Evolutionary conservation across 192 early-diverging fungal species (phyloP).

Genomic region (Glomus cerebriforme): DNA sequence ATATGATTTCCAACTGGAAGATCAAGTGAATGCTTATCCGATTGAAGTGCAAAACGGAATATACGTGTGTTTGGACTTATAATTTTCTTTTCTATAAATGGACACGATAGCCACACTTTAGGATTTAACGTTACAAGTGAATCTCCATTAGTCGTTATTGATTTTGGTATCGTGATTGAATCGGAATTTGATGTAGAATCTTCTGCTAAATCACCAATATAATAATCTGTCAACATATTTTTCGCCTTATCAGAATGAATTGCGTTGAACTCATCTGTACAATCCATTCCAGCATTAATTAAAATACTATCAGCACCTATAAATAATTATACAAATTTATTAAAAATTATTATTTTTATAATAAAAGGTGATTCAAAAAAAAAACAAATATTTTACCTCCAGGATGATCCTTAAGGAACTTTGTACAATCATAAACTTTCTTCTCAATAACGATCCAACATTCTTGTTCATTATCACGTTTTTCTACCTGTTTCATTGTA

Average conservation of each 20-base stretch:
- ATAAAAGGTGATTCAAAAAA: no score
- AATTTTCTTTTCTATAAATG: constrained; percentile 38
- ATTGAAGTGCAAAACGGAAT: constrained; percentile 57
- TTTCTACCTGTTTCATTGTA: constrained; percentile 64
- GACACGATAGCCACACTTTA: constrained; percentile 44
- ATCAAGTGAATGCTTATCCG: constrained; percentile 54
- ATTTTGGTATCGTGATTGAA: not conserved
- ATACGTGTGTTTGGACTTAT: constrained; percentile 50
- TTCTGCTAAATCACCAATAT: constrained; percentile 63
- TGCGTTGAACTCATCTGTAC: constrained; percentile 88
- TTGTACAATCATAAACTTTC: constrained; percentile 77
- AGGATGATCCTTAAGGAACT: constrained; percentile 81
- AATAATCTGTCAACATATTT: constrained; percentile 68
- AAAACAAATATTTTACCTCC: constrained; percentile 50
- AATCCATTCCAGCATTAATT: constrained; percentile 80
- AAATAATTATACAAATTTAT: not conserved
- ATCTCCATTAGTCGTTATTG: not conserved
- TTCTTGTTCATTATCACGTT: constrained; percentile 66
- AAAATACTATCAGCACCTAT: constrained; percentile 75
- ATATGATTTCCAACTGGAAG: constrained; percentile 65
- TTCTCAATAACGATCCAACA: constrained; percentile 77
- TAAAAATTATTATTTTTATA: not conserved
- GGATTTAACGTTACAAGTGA: constrained; percentile 32
- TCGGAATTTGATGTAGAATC: not conserved
- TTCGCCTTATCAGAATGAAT: constrained; percentile 87